These are phyloP conservation scores for Fonsecaea monophora DNA, from an alignment of 2,329 filamentous ascomycete genomes.

Conservation along the genomic window DNA sequence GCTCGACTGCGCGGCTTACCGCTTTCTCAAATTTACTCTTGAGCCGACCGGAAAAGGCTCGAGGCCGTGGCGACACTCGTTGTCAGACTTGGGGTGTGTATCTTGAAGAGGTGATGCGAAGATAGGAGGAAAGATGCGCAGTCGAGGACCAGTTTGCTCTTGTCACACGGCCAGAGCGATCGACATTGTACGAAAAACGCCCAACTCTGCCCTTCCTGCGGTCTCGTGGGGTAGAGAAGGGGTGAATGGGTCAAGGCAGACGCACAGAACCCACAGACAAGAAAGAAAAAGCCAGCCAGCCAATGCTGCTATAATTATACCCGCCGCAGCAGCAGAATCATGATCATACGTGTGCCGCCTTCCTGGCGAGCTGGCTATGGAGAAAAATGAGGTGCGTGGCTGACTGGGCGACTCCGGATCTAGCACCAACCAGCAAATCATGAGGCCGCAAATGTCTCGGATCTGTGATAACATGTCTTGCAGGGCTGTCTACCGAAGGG, in stretches of 20 bases:
- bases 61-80: not conserved
- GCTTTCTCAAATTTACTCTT: not conserved
- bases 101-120: not conserved
- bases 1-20: not conserved
- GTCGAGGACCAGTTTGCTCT: not conserved
- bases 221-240: not conserved
- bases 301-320: slow-evolving; percentile 9
- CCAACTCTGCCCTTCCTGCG: not conserved
- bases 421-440: slow-evolving; percentile 32
- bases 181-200: not conserved
- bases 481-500: slow-evolving; percentile 12
- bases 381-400: slow-evolving; percentile 15
- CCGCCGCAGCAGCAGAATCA: not conserved
- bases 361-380: not conserved
- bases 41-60: not conserved
- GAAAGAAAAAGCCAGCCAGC: not conserved
- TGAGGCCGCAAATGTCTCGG: slow-evolving; percentile 30
- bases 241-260: not conserved
- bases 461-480: slow-evolving; percentile 14
- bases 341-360: not conserved
- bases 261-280: not conserved
- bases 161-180: not conserved
- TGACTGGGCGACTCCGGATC: slow-evolving; percentile 29
- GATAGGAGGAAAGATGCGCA: not conserved
- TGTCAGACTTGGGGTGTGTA: not conserved